Evolutionary conservation across 2,329 filamentous ascomycete genomes (phyloP).

Genomic region (Fusarium tanahbumbuense): DNA sequence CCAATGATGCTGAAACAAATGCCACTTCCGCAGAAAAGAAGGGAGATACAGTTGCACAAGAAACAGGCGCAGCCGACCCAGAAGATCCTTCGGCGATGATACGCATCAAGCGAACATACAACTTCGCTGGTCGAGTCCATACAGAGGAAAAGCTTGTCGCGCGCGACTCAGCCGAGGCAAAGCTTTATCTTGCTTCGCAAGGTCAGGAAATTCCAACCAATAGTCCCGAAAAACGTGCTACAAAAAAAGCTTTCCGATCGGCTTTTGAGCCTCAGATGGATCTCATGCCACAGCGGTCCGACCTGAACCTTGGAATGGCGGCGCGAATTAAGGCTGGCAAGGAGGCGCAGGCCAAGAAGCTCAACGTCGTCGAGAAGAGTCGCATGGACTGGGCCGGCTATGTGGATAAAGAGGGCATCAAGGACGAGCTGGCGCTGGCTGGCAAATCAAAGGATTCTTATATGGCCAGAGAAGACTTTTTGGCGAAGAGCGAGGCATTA

Average conservation of each 20-base stretch:
- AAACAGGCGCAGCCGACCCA: neutral
- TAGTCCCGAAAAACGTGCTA: conserved; percentile 56
- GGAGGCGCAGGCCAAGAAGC: conserved; percentile 68
- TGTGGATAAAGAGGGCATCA: conserved; percentile 77
- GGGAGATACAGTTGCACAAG: conserved; percentile 22
- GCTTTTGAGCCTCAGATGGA: conserved; percentile 69
- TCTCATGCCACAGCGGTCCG: conserved; percentile 58
- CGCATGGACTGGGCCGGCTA: conserved; percentile 79
- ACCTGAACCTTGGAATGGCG: conserved; percentile 69
- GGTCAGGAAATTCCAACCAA: conserved; percentile 47
- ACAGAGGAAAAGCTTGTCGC: conserved; percentile 78
- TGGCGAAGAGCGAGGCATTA: conserved; percentile 72
- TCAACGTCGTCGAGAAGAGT: conserved; percentile 78
- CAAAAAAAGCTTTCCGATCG: conserved; percentile 70
- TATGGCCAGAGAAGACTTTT: conserved; percentile 71
- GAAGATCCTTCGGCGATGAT: conserved; percentile 59
- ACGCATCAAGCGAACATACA: conserved; percentile 77
- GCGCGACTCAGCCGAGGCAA: conserved; percentile 73
- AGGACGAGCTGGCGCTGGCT: conserved; percentile 74
- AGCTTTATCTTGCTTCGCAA: conserved; percentile 69
- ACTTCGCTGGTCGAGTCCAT: conserved; percentile 78
- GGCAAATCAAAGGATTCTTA: conserved; percentile 74
- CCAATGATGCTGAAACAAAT: conserved; percentile 12
- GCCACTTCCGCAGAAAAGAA: conserved; percentile 7
- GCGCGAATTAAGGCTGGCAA: conserved; percentile 61